Base-by-base conservation (phyloP, 1,139 yeast genomes). In the Blastobotrys buckinghamii region DNA sequence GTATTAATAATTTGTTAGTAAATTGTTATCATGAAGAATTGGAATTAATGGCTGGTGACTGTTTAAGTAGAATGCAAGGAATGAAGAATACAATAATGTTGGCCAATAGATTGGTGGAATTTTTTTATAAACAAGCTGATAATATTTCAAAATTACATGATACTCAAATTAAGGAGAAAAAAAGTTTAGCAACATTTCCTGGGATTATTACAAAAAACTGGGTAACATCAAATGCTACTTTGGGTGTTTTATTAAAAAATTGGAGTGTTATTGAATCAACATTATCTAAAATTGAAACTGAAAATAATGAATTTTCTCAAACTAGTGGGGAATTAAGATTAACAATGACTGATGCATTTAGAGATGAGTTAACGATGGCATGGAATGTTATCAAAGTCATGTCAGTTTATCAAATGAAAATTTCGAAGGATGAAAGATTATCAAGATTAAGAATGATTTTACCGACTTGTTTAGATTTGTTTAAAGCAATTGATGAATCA, bases 1-100 rank as follows among this genome's bases (percentile, higher is more conserved):
- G 7, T 22, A 22, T 22, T 22, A 12, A 33, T 32, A 27, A 41
- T 3, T 27, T 43, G 13, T 37, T 44, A 9, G 22, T 50, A 10
- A 33, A 33, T 8, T 47, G 50, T 36, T 50, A 47, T 30, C 49
- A 50, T 34, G 45, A 50, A 22, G 53, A 50, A 27, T 30, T 50
- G 16, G 29, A 24, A 15, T 44, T 19, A 6, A 34, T 50, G 50
- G 33, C 43, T 8, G 49, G 50, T 1, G 50, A 44, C 24, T 44
- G 46, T 32, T 26, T 47, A 26, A n/a, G 33, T 16, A 19, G 36
- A 17, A 16, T 30, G 15, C 50, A 22, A 6, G 50, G 46, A 8
- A 43, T 43, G 47, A 42, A 42, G 10, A 35, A 35, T 12, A 30
- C 52, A 7, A 33, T 49, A 30, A 19, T 19, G 9, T 12, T 35